These are phyloP conservation scores for Fallopia convolvulus DNA, from an alignment of 148 eudicot species.

Conservation along the genomic window DNA sequence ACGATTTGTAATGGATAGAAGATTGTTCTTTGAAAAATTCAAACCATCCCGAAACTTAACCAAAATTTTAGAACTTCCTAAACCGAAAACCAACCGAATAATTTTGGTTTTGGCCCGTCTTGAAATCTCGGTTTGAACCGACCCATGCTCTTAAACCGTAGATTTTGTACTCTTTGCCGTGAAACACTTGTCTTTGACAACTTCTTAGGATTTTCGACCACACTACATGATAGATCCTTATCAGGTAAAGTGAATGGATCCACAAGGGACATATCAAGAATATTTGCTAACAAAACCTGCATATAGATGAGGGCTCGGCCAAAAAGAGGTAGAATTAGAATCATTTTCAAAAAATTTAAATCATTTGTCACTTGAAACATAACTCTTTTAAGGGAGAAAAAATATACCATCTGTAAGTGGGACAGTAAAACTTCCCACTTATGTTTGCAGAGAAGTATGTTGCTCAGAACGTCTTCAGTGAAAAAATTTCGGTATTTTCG, in stretches of 20 bases:
- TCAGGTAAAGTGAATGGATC: slow-evolving; percentile 66
- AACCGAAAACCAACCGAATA: no score
- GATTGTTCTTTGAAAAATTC: no score
- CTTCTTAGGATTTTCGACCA: slow-evolving; percentile 35
- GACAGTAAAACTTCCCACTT: slow-evolving; percentile 69
- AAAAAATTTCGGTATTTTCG: slow-evolving; percentile 42
- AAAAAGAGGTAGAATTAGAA: not conserved
- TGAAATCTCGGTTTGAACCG: no score
- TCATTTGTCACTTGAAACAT: not conserved
- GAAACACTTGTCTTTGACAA: slow-evolving; percentile 26
- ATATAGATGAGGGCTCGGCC: slow-evolving; percentile 10
- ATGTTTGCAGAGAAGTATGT: slow-evolving; percentile 45
- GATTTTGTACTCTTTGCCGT: no score
- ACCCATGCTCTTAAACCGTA: no score
- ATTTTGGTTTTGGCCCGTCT: no score
- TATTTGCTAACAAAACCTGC: slow-evolving; percentile 74
- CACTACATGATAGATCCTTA: slow-evolving; percentile 48
- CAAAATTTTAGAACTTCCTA: no score
- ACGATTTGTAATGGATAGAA: no score
- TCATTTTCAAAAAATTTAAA: not conserved
- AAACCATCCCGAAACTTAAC: no score
- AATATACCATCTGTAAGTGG: slow-evolving; percentile 90
- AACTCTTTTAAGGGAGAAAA: slow-evolving; percentile 5
- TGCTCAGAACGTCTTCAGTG: slow-evolving; percentile 39
- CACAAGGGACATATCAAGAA: slow-evolving; percentile 80